Evolutionary conservation across 352 stramenopile genomes (phyloP), one percentile per base, ranked within the genome.

Genomic region (Lagenidium sp.): DNA sequence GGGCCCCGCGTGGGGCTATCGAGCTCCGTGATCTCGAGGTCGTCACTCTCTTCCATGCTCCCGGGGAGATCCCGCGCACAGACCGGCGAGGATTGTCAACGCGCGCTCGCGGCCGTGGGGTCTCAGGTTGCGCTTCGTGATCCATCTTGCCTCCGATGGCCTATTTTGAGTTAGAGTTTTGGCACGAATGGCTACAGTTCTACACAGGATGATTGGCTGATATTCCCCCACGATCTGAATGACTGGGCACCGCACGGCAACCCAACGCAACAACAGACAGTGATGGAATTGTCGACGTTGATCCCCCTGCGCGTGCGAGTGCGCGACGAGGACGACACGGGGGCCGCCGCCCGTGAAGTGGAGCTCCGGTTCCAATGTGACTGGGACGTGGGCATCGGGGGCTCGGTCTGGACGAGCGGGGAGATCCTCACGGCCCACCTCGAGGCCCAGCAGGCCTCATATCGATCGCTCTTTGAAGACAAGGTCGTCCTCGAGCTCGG

Each of bases 351-450:
- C 24, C 43, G 57, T n/a, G 29, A 57, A 24, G 51, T 53, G 3
- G 58, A 66, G 38, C 51, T 90, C 28, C 49, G 72, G 53, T 85
- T 92, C 35, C 59, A 74, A 45, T 92, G 79, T 57, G 65, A 88
- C 50, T 92, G 79, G 79, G 59, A 76, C 40, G 61, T 85, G 22
- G 79, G 79, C 41, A 92, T 92, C 51, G 79, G 79, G 46, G 79
- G 79, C 38, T 89, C 74, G 10, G 59, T 92, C 22, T 92, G 79
- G 79, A 92, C 79, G 3, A 92, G 79, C 44, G 79, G 76, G 4
- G 63, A 85, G 60, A 62, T 92, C 20, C 61, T 92, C 16, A 68
- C 65, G 13, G 63, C 65, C 4, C 65, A 89, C 37, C 47, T 92
- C 19, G 61, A 78, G 53, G 39, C 64, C 16, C 65, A 89, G 36